Evolutionary conservation across 352 stramenopile genomes (phyloP), one percentile per base, ranked within the genome.

Genomic region (Phytopythium oedochilum): DNA sequence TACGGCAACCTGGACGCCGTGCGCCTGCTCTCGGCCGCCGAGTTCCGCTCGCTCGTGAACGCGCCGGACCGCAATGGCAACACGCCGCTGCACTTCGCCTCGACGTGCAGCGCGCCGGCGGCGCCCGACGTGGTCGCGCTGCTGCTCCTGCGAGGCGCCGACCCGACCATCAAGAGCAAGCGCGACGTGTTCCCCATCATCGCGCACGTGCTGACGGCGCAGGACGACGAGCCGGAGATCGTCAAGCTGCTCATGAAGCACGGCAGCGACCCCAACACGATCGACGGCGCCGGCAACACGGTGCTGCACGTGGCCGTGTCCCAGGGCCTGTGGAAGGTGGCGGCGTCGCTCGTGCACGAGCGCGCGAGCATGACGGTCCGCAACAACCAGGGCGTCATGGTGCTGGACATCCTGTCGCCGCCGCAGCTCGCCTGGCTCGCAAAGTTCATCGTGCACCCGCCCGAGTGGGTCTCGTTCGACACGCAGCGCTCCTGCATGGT

Each of bases 251-350:
- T 94, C 25, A 66, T 89, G 59, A 89, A 92, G 52, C 73, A 88
- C 60, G 79, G 78, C 28, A 78, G 81, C 55, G 78, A 94, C 53
- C 79, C 82, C 14, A 89, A 94, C 63, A 88, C 81, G 20, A 62
- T 77, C 43, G 81, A 92, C 47, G 67, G 53, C 2, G 70, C 71
- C 7, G 84, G 82, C 20, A 94, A 94, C 62, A 89, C 84, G 5
- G 73, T 89, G 39, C 61, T 94, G 34, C 84, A 94, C 61, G 83
- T 92, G 55, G 82, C 81, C 20, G 81, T 91, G 4, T 88, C 75
- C 3, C 75, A 89, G 44, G 78, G 78, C 5, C 64, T 92, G 1
- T 94, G 80, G 81, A 84, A 88, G 42, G 73, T 92, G 18, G 81
- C 81, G 7, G 77, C 77, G 1, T 70, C 64, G 22, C 70, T 94